A percentile compares a stretch with the other conserved stretches of the same genome.
Conservation (phyloP, 106 monocot species). For the Posidonia australis region DNA sequence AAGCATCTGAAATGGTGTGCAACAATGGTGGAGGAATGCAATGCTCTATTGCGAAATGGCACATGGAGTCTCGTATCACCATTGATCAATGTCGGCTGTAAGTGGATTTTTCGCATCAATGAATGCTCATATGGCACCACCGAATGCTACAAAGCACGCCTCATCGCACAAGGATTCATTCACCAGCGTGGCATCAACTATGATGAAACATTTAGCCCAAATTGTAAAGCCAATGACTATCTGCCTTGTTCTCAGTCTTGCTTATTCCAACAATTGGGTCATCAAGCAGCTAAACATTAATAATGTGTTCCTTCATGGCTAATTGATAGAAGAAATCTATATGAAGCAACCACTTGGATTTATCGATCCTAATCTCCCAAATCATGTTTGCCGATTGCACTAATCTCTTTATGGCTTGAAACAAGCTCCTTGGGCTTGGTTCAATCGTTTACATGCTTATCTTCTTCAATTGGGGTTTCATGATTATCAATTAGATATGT, state of each 20-base stretch:
- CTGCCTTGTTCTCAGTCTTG: neutral
- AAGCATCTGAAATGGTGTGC: no score
- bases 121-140: neutral
- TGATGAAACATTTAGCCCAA: conserved; percentile 4
- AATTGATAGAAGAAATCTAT: neutral
- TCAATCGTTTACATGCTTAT: neutral
- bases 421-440: no score
- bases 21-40: conserved; percentile 1
- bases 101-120: conserved; percentile 4
- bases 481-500: neutral
- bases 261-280: no score
- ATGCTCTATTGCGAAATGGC: neutral
- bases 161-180: conserved; percentile 11
- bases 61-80: neutral
- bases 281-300: no score
- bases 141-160: neutral
- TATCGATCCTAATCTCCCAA: no score
- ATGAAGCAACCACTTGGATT: no score
- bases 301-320: no score
- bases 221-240: neutral
- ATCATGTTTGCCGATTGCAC: no score
- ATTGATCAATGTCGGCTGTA: no score
- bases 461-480: neutral
- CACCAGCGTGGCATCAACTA: conserved; percentile 8
- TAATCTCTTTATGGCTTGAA: no score